These are phyloP conservation scores for Cyclostephanos invisitatus DNA, from an alignment of 108 stramenopile genomes.

Conservation along the genomic window DNA sequence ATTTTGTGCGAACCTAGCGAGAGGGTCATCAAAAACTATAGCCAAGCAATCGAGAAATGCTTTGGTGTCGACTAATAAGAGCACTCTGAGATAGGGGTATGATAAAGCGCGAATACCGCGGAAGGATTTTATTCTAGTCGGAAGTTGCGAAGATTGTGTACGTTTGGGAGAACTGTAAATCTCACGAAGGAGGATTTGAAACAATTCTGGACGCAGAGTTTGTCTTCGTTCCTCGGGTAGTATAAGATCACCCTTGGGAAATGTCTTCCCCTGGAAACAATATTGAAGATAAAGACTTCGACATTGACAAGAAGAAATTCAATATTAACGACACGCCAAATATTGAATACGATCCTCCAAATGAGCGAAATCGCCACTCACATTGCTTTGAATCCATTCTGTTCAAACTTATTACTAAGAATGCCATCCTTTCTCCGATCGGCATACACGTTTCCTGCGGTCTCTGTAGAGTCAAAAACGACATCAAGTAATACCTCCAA, in stretches of 20 bases:
- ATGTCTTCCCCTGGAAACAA: constrained; percentile 71
- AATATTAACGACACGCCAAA: constrained; percentile 4
- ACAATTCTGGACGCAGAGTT: constrained; percentile 54
- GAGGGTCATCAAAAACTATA: constrained; percentile 73
- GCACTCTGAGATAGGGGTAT: constrained; percentile 75
- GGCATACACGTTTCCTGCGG: constrained; percentile 22
- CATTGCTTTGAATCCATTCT: constrained; percentile 72
- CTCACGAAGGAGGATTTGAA: constrained; percentile 55
- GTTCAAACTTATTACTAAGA: constrained; percentile 55
- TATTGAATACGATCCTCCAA: neutral
- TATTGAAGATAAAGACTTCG: constrained; percentile 62
- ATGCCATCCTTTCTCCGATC: constrained; percentile 49
- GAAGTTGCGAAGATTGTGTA: neutral
- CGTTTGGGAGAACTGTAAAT: constrained; percentile 28
- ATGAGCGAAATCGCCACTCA: constrained; percentile 13
- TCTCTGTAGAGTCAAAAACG: constrained; percentile 68
- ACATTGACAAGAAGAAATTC: constrained; percentile 8
- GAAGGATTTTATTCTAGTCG: constrained; percentile 8
- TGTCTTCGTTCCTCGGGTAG: constrained; percentile 43
- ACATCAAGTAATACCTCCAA: constrained; percentile 69
- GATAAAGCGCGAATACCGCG: constrained; percentile 50
- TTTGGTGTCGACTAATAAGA: constrained; percentile 73
- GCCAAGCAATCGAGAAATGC: constrained; percentile 75
- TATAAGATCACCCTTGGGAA: constrained; percentile 63
- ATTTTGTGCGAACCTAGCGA: constrained; percentile 41